These are phyloP conservation scores for Glutinoglossum americanum DNA, from an alignment of 495 filamentous ascomycete species.

Conservation along the genomic window DNA sequence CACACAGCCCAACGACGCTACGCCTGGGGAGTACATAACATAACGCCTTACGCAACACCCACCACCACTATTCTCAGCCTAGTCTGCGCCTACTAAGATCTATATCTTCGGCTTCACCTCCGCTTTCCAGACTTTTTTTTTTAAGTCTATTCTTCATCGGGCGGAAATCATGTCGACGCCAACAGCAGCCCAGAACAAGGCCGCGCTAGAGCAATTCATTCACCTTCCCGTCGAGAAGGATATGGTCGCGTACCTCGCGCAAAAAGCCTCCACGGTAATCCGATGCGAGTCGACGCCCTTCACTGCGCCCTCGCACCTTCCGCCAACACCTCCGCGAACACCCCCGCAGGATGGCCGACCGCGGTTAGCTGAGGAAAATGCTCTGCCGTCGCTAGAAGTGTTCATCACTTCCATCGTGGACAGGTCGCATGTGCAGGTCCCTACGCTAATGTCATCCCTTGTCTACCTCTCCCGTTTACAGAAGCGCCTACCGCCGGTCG, in stretches of 20 bases:
- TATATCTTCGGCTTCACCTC: not conserved
- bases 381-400: conserved; percentile 56
- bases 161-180: too few relatives aligned
- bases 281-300: conserved; percentile 50
- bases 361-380: conserved; percentile 19
- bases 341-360: conserved; percentile 33
- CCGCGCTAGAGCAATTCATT: conserved; percentile 78
- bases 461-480: conserved; percentile 79
- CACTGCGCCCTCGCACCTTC: conserved; percentile 28
- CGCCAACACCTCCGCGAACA: conserved; percentile 44
- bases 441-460: conserved; percentile 86
- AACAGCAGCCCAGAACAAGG: conserved; percentile 38
- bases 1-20: too few relatives aligned
- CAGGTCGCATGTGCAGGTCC: conserved; percentile 88
- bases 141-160: too few relatives aligned
- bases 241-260: conserved; percentile 73
- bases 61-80: not conserved
- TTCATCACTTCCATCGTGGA: conserved; percentile 85
- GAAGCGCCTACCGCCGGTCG: conserved; percentile 68
- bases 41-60: not conserved
- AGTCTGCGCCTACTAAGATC: not conserved
- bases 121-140: not conserved
- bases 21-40: not conserved
- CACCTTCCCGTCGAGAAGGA: conserved; percentile 54
- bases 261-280: conserved; percentile 70